Conservation (phyloP, 306 rosid genomes). For the Medicago ruthenica region DNA sequence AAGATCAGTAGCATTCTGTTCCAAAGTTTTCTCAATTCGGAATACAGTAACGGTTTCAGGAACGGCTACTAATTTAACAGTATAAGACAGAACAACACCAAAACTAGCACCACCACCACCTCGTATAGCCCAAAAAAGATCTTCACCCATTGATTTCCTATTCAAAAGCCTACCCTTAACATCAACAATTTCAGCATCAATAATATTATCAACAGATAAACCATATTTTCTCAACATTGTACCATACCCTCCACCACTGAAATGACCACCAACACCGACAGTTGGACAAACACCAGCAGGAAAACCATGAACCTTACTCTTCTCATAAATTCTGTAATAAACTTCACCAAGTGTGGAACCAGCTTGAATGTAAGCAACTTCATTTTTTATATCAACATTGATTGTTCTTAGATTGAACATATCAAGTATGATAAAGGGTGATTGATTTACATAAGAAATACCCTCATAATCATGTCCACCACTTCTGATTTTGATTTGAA, state of each 20-base stretch:
- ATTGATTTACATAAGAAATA: constrained; percentile 53
- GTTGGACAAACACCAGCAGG: constrained; percentile 67
- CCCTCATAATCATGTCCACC: constrained; percentile 74
- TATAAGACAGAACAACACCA: constrained; percentile 57
- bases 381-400: constrained; percentile 30
- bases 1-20: constrained; percentile 49
- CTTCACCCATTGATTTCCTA: constrained; percentile 59
- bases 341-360: constrained; percentile 68
- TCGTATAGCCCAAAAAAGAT: constrained; percentile 62
- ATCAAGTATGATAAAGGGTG: constrained; percentile 58
- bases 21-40: constrained; percentile 43
- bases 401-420: constrained; percentile 63
- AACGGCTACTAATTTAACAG: constrained; percentile 48
- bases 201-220: constrained; percentile 52
- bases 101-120: constrained; percentile 68
- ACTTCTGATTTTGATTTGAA: constrained; percentile 60
- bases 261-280: constrained; percentile 63
- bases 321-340: constrained; percentile 50
- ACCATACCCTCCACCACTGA: constrained; percentile 64
- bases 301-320: constrained; percentile 53
- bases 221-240: constrained; percentile 65
- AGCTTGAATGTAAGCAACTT: constrained; percentile 54
- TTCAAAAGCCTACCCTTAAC: constrained; percentile 54
- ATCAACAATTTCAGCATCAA: constrained; percentile 57
- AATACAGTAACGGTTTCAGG: constrained; percentile 61